Conservation (phyloP, 352 stramenopile genomes). For the Globisporangium megalacanthum region DNA sequence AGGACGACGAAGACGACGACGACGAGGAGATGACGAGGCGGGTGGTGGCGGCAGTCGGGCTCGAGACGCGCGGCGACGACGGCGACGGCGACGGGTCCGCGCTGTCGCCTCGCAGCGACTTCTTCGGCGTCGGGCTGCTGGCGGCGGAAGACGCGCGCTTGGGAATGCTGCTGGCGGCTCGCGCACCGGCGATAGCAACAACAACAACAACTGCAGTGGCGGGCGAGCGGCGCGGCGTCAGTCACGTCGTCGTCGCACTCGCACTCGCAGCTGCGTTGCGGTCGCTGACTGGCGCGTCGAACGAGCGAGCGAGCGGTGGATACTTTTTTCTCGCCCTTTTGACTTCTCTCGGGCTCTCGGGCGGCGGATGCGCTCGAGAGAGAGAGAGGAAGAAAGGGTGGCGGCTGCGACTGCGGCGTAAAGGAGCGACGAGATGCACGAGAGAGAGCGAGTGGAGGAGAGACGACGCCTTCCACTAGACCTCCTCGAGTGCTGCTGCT, state of each 20-base stretch:
- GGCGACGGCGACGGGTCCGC: not conserved
- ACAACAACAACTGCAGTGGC: constrained; percentile 8
- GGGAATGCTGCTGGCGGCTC: constrained; percentile 15
- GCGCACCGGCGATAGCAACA: not conserved
- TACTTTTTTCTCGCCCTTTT: constrained; percentile 22
- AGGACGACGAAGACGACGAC: no score
- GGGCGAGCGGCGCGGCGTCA: constrained; percentile 12
- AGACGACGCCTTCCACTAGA: no score
- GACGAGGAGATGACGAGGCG: no score
- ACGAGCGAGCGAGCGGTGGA: constrained; percentile 5
- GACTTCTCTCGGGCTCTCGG: not conserved
- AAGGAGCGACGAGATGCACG: not conserved
- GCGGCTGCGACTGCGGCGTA: no score
- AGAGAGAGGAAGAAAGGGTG: not conserved
- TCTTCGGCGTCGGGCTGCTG: constrained; percentile 18
- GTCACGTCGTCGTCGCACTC: constrained; percentile 10
- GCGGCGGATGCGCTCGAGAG: not conserved
- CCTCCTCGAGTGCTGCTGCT: no score
- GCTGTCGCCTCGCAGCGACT: constrained; percentile 10
- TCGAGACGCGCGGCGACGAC: constrained; percentile 11
- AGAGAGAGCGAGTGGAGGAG: no score
- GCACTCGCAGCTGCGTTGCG: constrained; percentile 14
- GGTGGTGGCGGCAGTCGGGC: not conserved
- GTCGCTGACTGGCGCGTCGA: not conserved
- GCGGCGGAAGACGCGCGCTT: constrained; percentile 14